phyloP scores from a whole-genome alignment of 2,329 filamentous ascomycete species.

The Botrytis squamosa region DNA sequence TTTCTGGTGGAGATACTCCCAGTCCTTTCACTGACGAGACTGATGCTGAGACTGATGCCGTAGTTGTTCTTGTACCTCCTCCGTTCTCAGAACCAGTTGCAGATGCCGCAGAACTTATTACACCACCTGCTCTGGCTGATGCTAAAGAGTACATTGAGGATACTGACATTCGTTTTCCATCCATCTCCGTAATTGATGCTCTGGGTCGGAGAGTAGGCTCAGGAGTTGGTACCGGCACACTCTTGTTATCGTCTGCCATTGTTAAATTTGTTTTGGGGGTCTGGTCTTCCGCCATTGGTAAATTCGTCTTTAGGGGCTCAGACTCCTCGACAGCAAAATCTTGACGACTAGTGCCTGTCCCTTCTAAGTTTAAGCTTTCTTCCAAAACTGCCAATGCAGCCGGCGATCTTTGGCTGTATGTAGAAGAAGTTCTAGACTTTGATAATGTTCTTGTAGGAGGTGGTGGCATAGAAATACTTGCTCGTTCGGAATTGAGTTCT shows the following conservation, averaged over 20 bases:
- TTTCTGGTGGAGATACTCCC: conserved; percentile 47
- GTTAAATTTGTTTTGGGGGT: conserved; percentile 45
- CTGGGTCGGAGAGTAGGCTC: conserved; percentile 50
- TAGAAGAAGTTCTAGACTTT: conserved; percentile 39
- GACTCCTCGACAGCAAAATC: conserved; percentile 50
- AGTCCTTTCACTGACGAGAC: conserved; percentile 28
- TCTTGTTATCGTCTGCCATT: conserved; percentile 33
- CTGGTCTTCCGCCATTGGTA: conserved; percentile 38
- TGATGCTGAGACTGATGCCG: conserved; percentile 29
- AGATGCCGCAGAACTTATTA: conserved; percentile 52
- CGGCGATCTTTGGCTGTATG: conserved; percentile 41
- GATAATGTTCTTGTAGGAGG: conserved; percentile 47
- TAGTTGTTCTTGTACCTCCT: conserved; percentile 29
- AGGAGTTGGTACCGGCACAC: conserved; percentile 41
- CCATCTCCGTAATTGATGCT: conserved; percentile 50
- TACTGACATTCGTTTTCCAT: conserved; percentile 67
- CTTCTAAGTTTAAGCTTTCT: conserved; percentile 30
- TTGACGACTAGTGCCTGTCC: conserved; percentile 37
- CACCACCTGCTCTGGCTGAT: conserved; percentile 50
- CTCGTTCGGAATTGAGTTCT: conserved; percentile 55
- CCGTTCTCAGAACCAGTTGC: conserved; percentile 52
- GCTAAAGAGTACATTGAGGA: conserved; percentile 71
- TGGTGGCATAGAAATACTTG: conserved; percentile 65
- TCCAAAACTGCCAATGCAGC: conserved; percentile 42
- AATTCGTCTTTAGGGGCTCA: conserved; percentile 48